These are phyloP conservation scores for Crucibulum laeve DNA, from an alignment of 768 basidiomycete genomes.

Conservation along the genomic window DNA sequence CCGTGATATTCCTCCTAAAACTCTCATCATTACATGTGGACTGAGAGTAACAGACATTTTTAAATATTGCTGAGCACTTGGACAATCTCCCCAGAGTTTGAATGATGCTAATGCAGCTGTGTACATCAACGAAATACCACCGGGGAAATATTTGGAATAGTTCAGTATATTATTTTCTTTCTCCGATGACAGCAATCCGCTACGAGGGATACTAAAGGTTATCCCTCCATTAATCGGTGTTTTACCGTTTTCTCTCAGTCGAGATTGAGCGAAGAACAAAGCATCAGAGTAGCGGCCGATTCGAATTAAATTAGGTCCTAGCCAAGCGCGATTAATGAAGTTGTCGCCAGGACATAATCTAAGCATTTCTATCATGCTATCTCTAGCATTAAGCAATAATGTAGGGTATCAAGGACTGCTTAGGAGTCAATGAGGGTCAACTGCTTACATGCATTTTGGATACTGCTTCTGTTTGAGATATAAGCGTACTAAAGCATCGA, in stretches of 20 bases:
- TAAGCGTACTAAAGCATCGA: constrained; percentile 30
- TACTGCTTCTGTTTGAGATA: constrained; percentile 28
- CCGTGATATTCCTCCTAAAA: constrained; percentile 29
- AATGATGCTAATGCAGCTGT: constrained; percentile 38
- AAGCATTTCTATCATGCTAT: constrained; percentile 35
- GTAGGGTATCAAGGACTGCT: neutral
- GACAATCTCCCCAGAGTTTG: constrained; percentile 34
- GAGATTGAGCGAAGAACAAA: constrained; percentile 32
- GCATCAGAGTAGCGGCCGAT: constrained; percentile 29
- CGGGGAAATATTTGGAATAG: constrained; percentile 4
- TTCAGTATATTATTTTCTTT: constrained; percentile 9
- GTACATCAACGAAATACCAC: constrained; percentile 24
- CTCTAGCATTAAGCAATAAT: constrained; percentile 14
- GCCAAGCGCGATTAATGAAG: constrained; percentile 29
- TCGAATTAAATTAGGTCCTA: constrained; percentile 31
- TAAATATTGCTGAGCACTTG: constrained; percentile 33
- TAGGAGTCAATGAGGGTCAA: neutral
- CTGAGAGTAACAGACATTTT: constrained; percentile 26
- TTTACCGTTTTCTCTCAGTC: constrained; percentile 11
- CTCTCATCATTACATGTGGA: constrained; percentile 31
- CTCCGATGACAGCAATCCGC: constrained; percentile 12
- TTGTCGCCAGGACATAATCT: constrained; percentile 40
- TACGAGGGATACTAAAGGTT: constrained; percentile 18
- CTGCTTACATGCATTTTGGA: constrained; percentile 27
- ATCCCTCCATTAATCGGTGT: constrained; percentile 20